Conservation (phyloP, 2,329 filamentous ascomycete genomes). For the Colletotrichum magnum region DNA sequence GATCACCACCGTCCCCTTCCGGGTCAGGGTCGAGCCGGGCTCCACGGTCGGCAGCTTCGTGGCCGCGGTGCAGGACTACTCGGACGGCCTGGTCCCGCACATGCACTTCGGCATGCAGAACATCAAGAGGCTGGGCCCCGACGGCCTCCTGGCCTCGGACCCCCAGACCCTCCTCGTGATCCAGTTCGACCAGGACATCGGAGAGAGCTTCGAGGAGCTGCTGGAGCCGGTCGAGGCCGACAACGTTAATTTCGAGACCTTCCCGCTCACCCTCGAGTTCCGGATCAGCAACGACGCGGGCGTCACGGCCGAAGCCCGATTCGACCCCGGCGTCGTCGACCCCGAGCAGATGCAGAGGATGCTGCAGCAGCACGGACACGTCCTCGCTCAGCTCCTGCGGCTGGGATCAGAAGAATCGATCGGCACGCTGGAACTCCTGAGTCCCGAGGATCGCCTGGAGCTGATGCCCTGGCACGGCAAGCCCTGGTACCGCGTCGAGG, state of each 20-base stretch:
- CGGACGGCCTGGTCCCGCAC: constrained; percentile 42
- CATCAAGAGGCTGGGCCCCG: background rate
- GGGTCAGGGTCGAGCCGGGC: constrained; percentile 36
- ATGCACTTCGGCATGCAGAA: constrained; percentile 46
- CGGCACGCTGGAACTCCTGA: no score
- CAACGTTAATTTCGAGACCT: constrained; percentile 7
- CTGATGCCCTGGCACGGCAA: no score
- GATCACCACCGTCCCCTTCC: constrained; percentile 44
- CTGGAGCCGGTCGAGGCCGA: background rate
- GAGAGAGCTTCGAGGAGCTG: no score
- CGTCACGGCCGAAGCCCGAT: background rate
- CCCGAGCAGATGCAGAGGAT: no score
- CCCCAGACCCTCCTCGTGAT: constrained; percentile 42
- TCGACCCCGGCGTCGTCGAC: constrained; percentile 1
- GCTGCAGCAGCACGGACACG: no score
- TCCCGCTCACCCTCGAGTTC: background rate
- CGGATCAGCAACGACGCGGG: background rate
- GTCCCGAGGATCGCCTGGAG: no score
- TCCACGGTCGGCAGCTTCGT: no score
- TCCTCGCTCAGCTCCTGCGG: no score
- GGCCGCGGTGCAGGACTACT: constrained; percentile 31
- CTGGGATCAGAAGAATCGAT: no score
- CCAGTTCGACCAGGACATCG: background rate
- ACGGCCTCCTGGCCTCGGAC: constrained; percentile 36
- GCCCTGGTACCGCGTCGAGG: no score